Evolutionary conservation across 202 grass and related monocot species (phyloP).

Genomic region (Panicum virgatum): DNA sequence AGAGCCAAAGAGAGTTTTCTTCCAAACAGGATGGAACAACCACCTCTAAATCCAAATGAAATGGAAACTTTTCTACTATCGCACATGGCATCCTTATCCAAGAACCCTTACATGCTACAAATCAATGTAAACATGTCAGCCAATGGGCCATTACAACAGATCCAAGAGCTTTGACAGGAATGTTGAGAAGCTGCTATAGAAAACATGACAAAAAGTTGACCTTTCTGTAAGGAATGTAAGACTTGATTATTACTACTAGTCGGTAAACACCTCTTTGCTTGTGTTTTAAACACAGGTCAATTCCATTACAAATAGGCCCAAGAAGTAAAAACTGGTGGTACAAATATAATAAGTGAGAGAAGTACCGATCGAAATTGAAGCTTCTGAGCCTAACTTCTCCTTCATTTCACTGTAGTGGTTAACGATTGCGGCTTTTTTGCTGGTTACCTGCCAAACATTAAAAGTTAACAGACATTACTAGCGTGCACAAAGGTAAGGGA

Average conservation of each 20-base stretch:
- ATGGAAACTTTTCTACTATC: not conserved
- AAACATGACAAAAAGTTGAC: not conserved
- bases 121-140: not conserved
- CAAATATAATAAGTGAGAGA: slow-evolving; percentile 30
- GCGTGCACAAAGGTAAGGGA: slow-evolving; percentile 31
- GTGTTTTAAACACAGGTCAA: not conserved
- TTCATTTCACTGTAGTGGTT: slow-evolving; percentile 82
- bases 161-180: not conserved
- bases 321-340: slow-evolving; percentile 20
- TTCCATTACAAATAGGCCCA: not conserved
- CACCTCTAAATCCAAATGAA: slow-evolving; percentile 6
- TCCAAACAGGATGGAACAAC: not conserved
- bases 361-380: slow-evolving; percentile 80
- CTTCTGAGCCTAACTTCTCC: slow-evolving; percentile 79
- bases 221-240: not conserved
- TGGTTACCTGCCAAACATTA: slow-evolving; percentile 70
- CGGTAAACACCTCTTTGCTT: not conserved
- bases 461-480: slow-evolving; percentile 17
- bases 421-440: slow-evolving; percentile 93
- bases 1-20: not conserved
- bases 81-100: not conserved
- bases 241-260: not conserved
- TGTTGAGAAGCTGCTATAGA: not conserved
- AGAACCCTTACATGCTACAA: not conserved
- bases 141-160: not conserved